A percentile compares a stretch with the other conserved stretches of the same genome.
These are phyloP conservation scores for Aureobasidium subglaciale DNA, from an alignment of 2,329 filamentous ascomycete species.

Conservation along the genomic window DNA sequence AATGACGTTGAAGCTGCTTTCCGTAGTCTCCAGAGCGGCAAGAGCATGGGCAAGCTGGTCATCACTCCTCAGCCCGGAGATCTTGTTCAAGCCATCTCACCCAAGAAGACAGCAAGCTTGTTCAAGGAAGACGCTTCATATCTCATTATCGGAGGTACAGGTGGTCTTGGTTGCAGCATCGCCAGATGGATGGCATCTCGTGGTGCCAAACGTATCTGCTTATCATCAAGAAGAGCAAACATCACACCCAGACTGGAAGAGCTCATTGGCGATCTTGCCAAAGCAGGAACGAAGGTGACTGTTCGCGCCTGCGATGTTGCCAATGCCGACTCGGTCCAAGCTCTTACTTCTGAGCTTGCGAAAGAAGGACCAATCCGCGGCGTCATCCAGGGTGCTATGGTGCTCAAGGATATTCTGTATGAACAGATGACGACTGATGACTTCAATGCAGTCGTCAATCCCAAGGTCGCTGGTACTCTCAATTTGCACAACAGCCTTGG, in stretches of 20 bases:
- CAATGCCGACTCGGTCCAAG: background rate
- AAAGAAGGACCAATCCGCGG: constrained; percentile 10
- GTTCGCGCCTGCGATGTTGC: constrained; percentile 6
- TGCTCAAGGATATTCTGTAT: constrained; percentile 7
- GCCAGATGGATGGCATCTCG: constrained; percentile 17
- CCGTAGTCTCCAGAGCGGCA: constrained; percentile 18
- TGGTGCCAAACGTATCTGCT: constrained; percentile 18
- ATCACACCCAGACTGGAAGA: background rate
- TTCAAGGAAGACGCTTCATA: constrained; percentile 16
- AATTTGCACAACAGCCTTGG: constrained; percentile 22
- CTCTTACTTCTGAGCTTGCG: background rate
- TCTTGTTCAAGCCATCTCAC: background rate
- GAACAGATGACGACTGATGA: constrained; percentile 21
- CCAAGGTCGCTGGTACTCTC: constrained; percentile 26
- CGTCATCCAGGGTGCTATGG: constrained; percentile 20
- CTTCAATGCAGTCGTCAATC: constrained; percentile 16
- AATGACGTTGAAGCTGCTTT: constrained; percentile 15
- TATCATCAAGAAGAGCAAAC: background rate
- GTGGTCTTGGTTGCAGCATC: constrained; percentile 20
- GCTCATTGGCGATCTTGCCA: background rate
- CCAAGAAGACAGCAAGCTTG: background rate
- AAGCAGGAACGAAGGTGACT: background rate
- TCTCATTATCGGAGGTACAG: constrained; percentile 22
- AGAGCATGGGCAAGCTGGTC: constrained; percentile 22
- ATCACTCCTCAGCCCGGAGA: constrained; percentile 12